Percentiles rank a stretch among this genome's conserved stretches.
phyloP scores from a whole-genome alignment of 495 filamentous ascomycete genomes.

The Penicillium dipodomyicola region DNA sequence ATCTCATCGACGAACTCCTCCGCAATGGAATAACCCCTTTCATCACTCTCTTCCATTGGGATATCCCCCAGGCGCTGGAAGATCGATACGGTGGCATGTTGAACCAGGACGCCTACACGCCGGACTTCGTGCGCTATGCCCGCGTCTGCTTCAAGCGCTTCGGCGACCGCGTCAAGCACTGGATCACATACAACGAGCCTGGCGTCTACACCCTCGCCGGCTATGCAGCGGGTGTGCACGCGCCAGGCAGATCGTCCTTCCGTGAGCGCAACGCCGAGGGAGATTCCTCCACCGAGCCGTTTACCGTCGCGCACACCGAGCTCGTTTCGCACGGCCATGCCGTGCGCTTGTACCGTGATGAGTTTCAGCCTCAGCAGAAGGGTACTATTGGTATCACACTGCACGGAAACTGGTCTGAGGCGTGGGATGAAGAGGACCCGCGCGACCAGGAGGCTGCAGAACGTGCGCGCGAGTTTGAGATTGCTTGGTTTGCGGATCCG shows the following conservation, averaged over 20 bases:
- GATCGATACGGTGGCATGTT: slow-evolving; percentile 49
- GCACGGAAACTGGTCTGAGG: slow-evolving; percentile 51
- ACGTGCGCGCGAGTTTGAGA: slow-evolving; percentile 48
- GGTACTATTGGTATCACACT: slow-evolving; percentile 49
- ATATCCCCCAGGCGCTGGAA: slow-evolving; percentile 45
- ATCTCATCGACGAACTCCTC: slow-evolving; percentile 46
- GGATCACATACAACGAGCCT: slow-evolving; percentile 54
- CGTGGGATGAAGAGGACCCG: slow-evolving; percentile 44
- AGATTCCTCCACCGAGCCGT: slow-evolving; percentile 48
- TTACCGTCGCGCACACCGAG: slow-evolving; percentile 44
- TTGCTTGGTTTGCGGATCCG: slow-evolving; percentile 50
- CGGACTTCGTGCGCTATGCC: slow-evolving; percentile 49
- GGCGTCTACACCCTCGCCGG: slow-evolving; percentile 45
- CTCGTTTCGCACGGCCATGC: slow-evolving; percentile 44
- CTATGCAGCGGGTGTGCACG: slow-evolving; percentile 49
- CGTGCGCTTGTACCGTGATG: slow-evolving; percentile 39
- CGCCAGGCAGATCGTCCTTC: slow-evolving; percentile 45
- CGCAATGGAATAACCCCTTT: slow-evolving; percentile 46
- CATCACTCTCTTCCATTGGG: slow-evolving; percentile 52
- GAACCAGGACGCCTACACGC: slow-evolving; percentile 39
- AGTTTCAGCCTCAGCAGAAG: slow-evolving; percentile 41
- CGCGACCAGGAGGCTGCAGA: slow-evolving; percentile 44
- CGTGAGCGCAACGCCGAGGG: slow-evolving; percentile 44
- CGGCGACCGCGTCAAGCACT: slow-evolving; percentile 47
- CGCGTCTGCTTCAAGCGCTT: slow-evolving; percentile 45